Conservation (phyloP, 306 rosid species). For the Fragaria iinumae region DNA sequence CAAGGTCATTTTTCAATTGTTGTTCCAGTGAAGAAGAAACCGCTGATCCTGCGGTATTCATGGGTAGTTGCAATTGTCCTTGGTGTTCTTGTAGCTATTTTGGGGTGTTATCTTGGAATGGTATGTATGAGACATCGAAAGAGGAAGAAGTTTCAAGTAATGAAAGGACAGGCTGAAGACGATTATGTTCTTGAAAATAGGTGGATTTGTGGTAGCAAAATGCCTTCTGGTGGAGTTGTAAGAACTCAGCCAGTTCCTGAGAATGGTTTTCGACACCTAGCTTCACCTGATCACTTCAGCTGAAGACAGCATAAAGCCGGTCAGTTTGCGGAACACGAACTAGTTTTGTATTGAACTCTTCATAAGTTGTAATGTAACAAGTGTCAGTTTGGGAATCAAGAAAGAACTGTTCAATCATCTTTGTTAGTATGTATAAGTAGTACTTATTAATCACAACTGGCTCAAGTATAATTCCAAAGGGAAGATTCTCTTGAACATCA, state of each 20-base stretch:
- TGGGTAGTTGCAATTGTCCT: slow-evolving; percentile 55
- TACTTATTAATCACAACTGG: no score
- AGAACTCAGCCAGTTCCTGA: slow-evolving; percentile 79
- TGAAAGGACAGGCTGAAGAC: slow-evolving; percentile 66
- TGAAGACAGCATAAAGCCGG: not conserved
- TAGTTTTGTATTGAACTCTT: not conserved
- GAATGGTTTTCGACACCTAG: slow-evolving; percentile 21
- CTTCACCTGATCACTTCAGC: slow-evolving; percentile 8
- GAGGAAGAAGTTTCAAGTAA: slow-evolving; percentile 50
- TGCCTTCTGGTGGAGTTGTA: slow-evolving; percentile 73
- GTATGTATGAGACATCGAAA: slow-evolving; percentile 38
- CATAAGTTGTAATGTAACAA: no score
- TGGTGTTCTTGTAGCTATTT: slow-evolving; percentile 42
- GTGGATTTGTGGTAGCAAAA: slow-evolving; percentile 66
- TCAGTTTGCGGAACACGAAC: slow-evolving; percentile 1
- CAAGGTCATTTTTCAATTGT: slow-evolving; percentile 70
- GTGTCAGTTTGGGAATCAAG: no score
- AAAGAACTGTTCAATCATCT: no score
- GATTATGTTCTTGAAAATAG: slow-evolving; percentile 68
- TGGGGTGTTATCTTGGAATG: slow-evolving; percentile 44
- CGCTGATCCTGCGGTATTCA: slow-evolving; percentile 34
- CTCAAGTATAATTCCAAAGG: not conserved
- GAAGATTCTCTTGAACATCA: not conserved
- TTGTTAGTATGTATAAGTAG: no score
- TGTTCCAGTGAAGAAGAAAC: slow-evolving; percentile 40